Evolutionary conservation across 2,329 filamentous ascomycete genomes (phyloP).

Genomic region (Fonsecaea multimorphosa): DNA sequence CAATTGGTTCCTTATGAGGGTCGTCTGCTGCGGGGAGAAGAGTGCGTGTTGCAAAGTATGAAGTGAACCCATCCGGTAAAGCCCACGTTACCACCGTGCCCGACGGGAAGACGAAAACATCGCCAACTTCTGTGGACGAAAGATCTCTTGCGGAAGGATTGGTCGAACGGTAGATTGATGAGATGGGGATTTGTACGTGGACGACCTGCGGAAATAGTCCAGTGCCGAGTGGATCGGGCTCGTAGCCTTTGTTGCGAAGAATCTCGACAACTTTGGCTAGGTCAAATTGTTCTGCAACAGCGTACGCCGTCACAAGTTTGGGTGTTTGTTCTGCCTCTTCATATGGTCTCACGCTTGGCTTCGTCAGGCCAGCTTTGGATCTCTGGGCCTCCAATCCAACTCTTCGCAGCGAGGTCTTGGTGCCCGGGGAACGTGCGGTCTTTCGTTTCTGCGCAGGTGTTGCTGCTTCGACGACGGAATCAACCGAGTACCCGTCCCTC

Average conservation of each 20-base stretch:
- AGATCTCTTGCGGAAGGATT: constrained; percentile 49
- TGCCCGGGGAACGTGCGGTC: constrained; percentile 56
- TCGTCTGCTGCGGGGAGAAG: constrained; percentile 77
- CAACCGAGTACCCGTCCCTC: constrained; percentile 13
- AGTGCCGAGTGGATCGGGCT: constrained; percentile 67
- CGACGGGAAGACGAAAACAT: constrained; percentile 95
- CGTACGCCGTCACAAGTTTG: constrained; percentile 67
- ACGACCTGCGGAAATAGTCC: constrained; percentile 70
- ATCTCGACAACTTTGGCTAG: constrained; percentile 64
- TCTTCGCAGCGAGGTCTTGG: constrained; percentile 78
- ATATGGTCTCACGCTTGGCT: constrained; percentile 47
- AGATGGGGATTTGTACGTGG: constrained; percentile 61
- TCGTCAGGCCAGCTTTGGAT: constrained; percentile 59
- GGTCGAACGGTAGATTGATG: constrained; percentile 52
- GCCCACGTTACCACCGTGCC: constrained; percentile 94
- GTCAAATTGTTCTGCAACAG: constrained; percentile 71
- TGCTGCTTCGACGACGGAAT: neutral
- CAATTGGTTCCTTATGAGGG: constrained; percentile 72
- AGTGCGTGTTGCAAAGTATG: constrained; percentile 70
- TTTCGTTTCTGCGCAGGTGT: constrained; percentile 54
- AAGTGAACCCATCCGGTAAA: constrained; percentile 75
- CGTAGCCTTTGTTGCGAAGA: constrained; percentile 64
- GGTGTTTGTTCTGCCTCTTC: constrained; percentile 44
- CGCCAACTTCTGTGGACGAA: constrained; percentile 64
- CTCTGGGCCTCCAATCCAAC: constrained; percentile 85